phyloP scores from a whole-genome alignment of 1,284 basidiomycete species.

The Rhodotorula sp. region DNA sequence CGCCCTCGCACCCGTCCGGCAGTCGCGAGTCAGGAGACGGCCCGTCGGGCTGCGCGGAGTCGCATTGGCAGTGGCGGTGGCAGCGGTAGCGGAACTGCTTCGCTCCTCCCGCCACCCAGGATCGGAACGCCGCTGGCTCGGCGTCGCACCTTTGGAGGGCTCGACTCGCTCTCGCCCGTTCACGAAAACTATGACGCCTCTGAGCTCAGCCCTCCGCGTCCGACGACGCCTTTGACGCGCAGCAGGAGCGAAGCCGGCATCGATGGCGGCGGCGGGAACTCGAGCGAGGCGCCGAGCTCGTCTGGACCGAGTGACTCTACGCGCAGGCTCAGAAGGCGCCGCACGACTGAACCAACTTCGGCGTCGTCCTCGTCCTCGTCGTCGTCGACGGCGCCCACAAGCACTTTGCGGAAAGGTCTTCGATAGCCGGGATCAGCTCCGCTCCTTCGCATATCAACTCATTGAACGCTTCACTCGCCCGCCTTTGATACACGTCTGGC shows the following conservation, averaged over 20 bases:
- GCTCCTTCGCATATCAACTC: neutral
- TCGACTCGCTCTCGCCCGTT: neutral
- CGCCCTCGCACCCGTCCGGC: neutral
- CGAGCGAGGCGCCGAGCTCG: neutral
- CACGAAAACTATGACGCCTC: neutral
- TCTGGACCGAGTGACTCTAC: neutral
- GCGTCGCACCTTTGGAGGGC: slow-evolving; percentile 4
- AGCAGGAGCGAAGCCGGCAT: neutral
- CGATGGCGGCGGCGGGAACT: neutral
- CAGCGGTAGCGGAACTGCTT: neutral
- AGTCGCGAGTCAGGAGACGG: neutral
- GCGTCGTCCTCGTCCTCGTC: neutral
- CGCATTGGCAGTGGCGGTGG: neutral
- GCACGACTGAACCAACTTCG: neutral
- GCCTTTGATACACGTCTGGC: no score
- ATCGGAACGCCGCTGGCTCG: neutral
- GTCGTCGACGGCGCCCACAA: neutral
- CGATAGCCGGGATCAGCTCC: no score
- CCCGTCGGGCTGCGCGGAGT: neutral
- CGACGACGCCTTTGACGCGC: slow-evolving; percentile 2
- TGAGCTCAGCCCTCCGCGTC: neutral
- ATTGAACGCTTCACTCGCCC: neutral
- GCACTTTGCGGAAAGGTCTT: no score
- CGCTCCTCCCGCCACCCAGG: neutral
- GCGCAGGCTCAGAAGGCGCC: neutral